Conservation (phyloP, 305 asterid species). For the Fraxinus velutina region DNA sequence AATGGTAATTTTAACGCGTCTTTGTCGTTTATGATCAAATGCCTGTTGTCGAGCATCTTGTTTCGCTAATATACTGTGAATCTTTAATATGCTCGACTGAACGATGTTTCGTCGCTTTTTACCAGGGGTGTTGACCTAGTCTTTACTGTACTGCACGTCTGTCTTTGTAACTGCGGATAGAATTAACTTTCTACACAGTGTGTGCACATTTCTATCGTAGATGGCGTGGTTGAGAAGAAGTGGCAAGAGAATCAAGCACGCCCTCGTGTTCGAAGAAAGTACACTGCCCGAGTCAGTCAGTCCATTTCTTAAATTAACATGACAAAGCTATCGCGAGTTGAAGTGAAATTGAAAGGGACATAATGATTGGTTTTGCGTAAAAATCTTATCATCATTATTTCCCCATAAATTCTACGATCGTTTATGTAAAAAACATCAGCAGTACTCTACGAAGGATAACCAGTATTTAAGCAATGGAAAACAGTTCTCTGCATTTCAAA, state of each 20-base stretch:
- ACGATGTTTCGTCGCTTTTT: background rate
- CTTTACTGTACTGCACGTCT: background rate
- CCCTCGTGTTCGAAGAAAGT: background rate
- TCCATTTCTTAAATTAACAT: background rate
- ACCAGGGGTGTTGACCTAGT: background rate
- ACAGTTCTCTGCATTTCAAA: constrained; percentile 27
- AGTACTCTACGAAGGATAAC: background rate
- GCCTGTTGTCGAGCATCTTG: background rate
- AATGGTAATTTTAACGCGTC: background rate
- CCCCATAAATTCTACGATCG: background rate
- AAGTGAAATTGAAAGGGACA: background rate
- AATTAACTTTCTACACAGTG: background rate
- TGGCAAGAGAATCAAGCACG: background rate
- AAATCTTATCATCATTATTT: background rate
- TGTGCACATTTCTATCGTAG: background rate
- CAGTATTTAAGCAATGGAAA: constrained; percentile 23
- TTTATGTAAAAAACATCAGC: background rate
- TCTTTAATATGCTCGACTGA: background rate
- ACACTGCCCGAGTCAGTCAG: background rate
- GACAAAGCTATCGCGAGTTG: background rate
- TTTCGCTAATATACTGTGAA: background rate
- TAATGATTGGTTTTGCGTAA: background rate
- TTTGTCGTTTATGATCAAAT: background rate
- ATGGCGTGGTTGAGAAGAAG: background rate
- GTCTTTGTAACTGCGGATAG: background rate